phyloP scores from a whole-genome alignment of 2,329 filamentous ascomycete genomes.

The Ascochyta rabiei region DNA sequence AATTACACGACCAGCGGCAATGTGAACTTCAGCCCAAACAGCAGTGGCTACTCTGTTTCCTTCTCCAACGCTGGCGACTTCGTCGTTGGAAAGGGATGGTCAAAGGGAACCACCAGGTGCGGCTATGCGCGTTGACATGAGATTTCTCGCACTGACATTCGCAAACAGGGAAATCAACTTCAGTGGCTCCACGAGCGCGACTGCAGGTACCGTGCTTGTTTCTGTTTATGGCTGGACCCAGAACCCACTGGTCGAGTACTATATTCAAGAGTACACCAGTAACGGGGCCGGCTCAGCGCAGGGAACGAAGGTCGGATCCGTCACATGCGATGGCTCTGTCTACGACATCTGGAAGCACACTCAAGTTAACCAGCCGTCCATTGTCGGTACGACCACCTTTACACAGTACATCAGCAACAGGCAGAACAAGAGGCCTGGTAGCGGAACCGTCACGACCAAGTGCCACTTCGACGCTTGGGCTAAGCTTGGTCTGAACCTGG shows the following conservation, averaged over 20 bases:
- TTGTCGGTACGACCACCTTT: conserved; percentile 57
- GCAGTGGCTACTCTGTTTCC: conserved; percentile 36
- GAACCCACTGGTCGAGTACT: conserved; percentile 58
- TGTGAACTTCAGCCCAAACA: conserved; percentile 34
- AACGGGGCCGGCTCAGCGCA: conserved; percentile 48
- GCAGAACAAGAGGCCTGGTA: conserved; percentile 32
- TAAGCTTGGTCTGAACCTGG: conserved; percentile 34
- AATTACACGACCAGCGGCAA: conserved; percentile 43
- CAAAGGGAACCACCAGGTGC: conserved; percentile 35
- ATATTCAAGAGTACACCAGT: conserved; percentile 55
- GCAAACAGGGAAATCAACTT: conserved; percentile 35
- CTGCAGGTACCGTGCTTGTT: conserved; percentile 35
- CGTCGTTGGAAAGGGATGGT: conserved; percentile 44
- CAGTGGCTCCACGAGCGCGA: conserved; percentile 31
- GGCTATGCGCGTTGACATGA: not conserved
- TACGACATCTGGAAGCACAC: conserved; percentile 43
- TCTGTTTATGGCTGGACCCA: conserved; percentile 62
- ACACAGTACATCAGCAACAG: conserved; percentile 56
- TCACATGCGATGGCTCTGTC: conserved; percentile 37
- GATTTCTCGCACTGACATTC: no score
- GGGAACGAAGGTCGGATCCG: conserved; percentile 33
- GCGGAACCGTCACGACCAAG: conserved; percentile 39
- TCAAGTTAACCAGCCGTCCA: conserved; percentile 53
- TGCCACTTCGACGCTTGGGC: conserved; percentile 42
- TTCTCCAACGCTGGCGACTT: conserved; percentile 41